Conservation (phyloP, 495 filamentous ascomycete genomes). For the Daldinia childiae region DNA sequence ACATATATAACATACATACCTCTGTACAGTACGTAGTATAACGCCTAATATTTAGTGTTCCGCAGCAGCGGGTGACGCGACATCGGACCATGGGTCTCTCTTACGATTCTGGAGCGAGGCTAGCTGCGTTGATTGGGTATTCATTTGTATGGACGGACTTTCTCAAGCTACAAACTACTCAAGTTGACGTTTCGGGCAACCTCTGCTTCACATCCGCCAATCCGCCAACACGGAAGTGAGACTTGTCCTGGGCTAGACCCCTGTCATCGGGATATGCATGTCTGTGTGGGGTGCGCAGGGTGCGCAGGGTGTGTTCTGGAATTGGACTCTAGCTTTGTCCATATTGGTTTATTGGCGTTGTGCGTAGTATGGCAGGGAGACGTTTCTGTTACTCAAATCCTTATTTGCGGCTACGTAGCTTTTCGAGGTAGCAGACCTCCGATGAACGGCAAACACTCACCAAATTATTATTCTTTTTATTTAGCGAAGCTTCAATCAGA, state of each 20-base stretch:
- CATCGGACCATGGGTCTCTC: constrained; percentile 36
- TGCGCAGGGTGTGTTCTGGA: constrained; percentile 36
- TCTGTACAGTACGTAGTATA: constrained; percentile 6
- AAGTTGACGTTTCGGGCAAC: constrained; percentile 32
- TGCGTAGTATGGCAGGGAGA: background rate
- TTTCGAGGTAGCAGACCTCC: constrained; percentile 22
- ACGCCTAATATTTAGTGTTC: constrained; percentile 22
- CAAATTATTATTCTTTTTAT: constrained; percentile 20
- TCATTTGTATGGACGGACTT: constrained; percentile 25
- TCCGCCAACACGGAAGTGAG: constrained; percentile 29
- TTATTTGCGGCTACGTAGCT: constrained; percentile 40
- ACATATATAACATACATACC: background rate
- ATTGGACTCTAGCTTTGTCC: constrained; percentile 26
- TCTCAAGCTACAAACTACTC: constrained; percentile 21
- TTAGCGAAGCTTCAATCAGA: constrained; percentile 21
- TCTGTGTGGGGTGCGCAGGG: constrained; percentile 45
- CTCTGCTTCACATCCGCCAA: constrained; percentile 34
- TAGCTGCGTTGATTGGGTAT: constrained; percentile 29
- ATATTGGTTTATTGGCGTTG: constrained; percentile 1
- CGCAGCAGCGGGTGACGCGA: constrained; percentile 38
- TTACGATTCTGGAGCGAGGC: constrained; percentile 25
- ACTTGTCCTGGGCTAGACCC: constrained; percentile 28
- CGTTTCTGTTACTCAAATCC: constrained; percentile 36
- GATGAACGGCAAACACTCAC: constrained; percentile 31
- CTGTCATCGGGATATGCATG: constrained; percentile 44